phyloP scores from a whole-genome alignment of 345 rosid species.

The Gossypium rotundifolium region DNA sequence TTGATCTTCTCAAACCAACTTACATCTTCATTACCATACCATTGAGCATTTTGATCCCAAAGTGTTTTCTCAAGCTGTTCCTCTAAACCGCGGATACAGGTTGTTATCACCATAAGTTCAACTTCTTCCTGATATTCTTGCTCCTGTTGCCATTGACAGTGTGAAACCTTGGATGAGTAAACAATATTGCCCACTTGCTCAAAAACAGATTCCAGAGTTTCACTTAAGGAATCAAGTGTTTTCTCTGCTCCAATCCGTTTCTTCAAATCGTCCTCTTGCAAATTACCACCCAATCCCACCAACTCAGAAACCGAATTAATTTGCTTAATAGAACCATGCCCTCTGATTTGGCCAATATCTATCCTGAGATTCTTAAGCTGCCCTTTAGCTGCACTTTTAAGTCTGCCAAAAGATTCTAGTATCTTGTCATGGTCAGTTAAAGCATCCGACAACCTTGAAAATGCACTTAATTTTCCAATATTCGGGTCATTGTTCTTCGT shows the following conservation, averaged over 20 bases:
- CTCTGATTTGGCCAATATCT: conserved; percentile 46
- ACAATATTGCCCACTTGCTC: conserved; percentile 26
- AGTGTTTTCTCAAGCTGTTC: conserved; percentile 51
- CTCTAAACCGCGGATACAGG: conserved; percentile 40
- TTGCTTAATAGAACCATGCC: conserved; percentile 26
- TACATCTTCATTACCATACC: conserved; percentile 28
- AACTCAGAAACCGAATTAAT: conserved; percentile 30
- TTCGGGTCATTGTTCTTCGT: conserved; percentile 10
- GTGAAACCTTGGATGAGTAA: conserved; percentile 30
- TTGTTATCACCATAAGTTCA: conserved; percentile 41
- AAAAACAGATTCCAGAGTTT: conserved; percentile 30
- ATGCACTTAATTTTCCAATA: neutral
- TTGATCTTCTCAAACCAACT: conserved; percentile 38
- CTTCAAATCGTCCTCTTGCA: conserved; percentile 32
- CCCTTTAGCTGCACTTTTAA: conserved; percentile 31
- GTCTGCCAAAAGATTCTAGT: conserved; percentile 31
- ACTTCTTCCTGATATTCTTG: conserved; percentile 39
- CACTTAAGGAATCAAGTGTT: conserved; percentile 34
- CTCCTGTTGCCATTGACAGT: conserved; percentile 49
- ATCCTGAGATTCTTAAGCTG: conserved; percentile 54
- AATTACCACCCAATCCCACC: conserved; percentile 41
- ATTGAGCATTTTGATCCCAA: conserved; percentile 33
- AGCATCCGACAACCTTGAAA: conserved; percentile 17
- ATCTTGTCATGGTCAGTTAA: conserved; percentile 15
- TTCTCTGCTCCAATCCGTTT: conserved; percentile 32